Evolutionary conservation across 176 grass and related monocot species (phyloP), one percentile per base, ranked within the genome.

Genomic region (Phragmites australis): DNA sequence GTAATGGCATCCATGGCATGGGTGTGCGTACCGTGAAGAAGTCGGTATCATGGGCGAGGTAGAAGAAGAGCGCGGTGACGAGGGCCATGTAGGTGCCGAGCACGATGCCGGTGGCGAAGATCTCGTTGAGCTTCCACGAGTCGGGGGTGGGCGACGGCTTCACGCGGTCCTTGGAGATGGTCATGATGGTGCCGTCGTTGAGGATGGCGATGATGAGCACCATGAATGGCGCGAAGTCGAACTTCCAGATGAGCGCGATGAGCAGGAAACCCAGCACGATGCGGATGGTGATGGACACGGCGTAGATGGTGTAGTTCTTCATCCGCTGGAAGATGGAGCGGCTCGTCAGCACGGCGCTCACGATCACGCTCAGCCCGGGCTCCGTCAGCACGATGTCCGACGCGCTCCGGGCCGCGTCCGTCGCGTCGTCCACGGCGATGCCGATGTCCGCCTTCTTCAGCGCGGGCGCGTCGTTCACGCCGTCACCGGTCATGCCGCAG

Each of bases 231-330:
- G 91, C 90, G 85, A 97, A 97, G 83, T 97, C 94, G 49, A 97
- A 97, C 50, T 52, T 79, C 94, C 91, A 94, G 84, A 97, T 92
- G 30, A 97, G 85, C 52, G 94, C 91, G n/a, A 97, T 85, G 44
- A 97, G 86, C 4, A 92, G 77, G 77, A 97, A 97, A 0, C 94
- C 94, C 1, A 97, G 52, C 21, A 97, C 91, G 67, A 97, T 92
- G 27, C 94, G 89, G 76, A 97, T 94, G 66, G 94, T 97, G 91
- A 97, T 97, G 58, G 94, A 97, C 26, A 97, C 94, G 0, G 91
- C 94, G 75, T 97, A 97, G 84, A 97, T 97, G 65, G 94, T 97
- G 84, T 97, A 97, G 85, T 97, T 97, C 91, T 97, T 97, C 94
- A 94, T 94, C 29, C 94, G 70, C 83, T 94, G 91, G 89, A 97